Percentiles rank a stretch among this genome's conserved stretches.
Conservation (phyloP, 345 rosid species). For the Odontarrhena argentea region DNA sequence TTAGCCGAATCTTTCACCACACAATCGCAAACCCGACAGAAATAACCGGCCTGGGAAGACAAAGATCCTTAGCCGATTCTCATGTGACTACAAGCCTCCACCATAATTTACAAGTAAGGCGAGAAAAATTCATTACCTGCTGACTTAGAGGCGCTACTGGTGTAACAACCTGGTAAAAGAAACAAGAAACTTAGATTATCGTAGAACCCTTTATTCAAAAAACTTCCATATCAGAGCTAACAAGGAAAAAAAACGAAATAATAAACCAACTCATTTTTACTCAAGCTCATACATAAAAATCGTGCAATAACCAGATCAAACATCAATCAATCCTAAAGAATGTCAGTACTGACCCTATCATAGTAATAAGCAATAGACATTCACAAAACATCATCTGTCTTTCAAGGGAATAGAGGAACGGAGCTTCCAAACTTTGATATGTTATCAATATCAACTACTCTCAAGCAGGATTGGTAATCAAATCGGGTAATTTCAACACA, state of each 20-base stretch:
- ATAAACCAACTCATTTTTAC: neutral
- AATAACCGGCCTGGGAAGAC: constrained; percentile 81
- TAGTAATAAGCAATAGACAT: constrained; percentile 1
- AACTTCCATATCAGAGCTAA: constrained; percentile 4
- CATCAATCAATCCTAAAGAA: neutral
- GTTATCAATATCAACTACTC: neutral
- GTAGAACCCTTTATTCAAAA: neutral
- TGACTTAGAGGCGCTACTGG: constrained; percentile 98
- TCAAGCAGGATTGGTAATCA: neutral
- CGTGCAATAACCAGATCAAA: neutral
- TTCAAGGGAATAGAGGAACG: constrained; percentile 1
- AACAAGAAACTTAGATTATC: constrained; percentile 7
- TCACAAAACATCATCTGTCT: constrained; percentile 12
- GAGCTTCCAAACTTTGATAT: constrained; percentile 1
- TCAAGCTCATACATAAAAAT: constrained; percentile 12
- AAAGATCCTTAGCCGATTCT: constrained; percentile 21
- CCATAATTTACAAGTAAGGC: neutral
- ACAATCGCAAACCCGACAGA: constrained; percentile 91
- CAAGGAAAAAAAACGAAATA: neutral
- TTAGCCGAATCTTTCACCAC: constrained; percentile 99
- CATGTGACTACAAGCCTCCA: neutral
- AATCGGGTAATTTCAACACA: neutral
- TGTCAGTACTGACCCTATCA: neutral
- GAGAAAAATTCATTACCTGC: constrained; percentile 58
- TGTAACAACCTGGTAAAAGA: constrained; percentile 80